A percentile compares a stretch with the other conserved stretches of the same genome.
Conservation (phyloP, 140 eudicot genomes). For the Ambrosia hybrid region DNA sequence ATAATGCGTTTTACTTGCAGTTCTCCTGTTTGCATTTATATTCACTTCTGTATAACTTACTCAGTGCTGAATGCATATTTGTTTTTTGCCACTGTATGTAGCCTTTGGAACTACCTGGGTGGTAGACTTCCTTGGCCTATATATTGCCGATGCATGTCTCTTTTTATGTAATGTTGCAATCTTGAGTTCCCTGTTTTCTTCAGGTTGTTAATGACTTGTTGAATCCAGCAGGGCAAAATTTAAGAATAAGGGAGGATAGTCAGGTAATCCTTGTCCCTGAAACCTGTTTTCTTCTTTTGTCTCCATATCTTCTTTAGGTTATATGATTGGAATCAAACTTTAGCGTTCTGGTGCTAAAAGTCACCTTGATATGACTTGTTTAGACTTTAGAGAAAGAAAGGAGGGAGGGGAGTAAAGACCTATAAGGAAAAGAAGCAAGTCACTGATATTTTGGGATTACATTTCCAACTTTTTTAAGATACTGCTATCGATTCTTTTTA, state of each 20-base stretch:
- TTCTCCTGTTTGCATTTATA: background rate
- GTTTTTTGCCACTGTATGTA: conserved; percentile 1
- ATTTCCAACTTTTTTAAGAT: too few species aligned
- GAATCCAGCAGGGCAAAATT: conserved; percentile 95
- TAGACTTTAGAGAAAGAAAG: background rate
- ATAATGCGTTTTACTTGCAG: background rate
- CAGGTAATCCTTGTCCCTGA: conserved; percentile 56
- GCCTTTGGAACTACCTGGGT: background rate
- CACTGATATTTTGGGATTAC: too few species aligned
- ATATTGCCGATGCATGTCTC: conserved; percentile 5
- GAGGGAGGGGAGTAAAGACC: background rate
- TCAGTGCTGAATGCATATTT: conserved; percentile 3
- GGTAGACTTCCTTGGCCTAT: background rate
- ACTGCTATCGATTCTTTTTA: too few species aligned
- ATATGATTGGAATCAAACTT: background rate
- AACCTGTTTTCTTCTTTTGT: conserved; percentile 13
- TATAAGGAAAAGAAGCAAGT: conserved; percentile 4
- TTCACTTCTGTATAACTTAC: background rate
- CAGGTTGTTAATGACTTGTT: conserved; percentile 97
- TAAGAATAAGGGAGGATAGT: conserved; percentile 88
- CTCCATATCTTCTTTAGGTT: conserved; percentile 5
- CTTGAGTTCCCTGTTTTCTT: conserved; percentile 22
- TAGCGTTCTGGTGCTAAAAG: background rate
- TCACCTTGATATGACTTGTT: background rate
- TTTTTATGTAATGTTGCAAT: conserved; percentile 19